Percentiles rank a stretch among this genome's conserved stretches.
Evolutionary conservation across 1,284 basidiomycete species (phyloP).

Genomic region (Ceratobasidium sp.): DNA sequence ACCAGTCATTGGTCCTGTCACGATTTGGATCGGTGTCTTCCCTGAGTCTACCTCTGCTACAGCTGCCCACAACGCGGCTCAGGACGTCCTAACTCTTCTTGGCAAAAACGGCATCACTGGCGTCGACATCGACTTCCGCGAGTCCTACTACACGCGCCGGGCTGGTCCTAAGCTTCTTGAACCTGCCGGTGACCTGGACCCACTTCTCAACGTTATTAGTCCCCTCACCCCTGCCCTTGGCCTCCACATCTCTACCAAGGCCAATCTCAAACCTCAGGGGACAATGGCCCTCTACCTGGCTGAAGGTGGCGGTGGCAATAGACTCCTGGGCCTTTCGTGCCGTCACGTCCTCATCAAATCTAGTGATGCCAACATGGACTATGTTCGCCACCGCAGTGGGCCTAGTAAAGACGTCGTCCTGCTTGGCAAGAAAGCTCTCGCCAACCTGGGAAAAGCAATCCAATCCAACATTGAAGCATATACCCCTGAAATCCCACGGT

Average conservation of each 20-base stretch:
- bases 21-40: conserved; percentile 43
- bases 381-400: not conserved
- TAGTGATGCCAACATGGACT: not conserved
- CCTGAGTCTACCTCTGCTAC: conserved; percentile 32
- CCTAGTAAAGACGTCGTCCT: conserved; percentile 20
- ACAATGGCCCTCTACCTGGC: conserved; percentile 36
- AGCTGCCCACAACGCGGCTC: conserved; percentile 38
- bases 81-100: conserved; percentile 39
- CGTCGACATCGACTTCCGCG: conserved; percentile 43
- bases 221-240: conserved; percentile 44
- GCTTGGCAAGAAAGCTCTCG: conserved; percentile 18
- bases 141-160: conserved; percentile 3
- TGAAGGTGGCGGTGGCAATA: conserved; percentile 20
- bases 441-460: not conserved
- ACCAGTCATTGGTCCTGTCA: conserved; percentile 39
- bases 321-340: conserved; percentile 34
- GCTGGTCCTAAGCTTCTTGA: conserved; percentile 30
- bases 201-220: conserved; percentile 22
- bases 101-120: conserved; percentile 24
- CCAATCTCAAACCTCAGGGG: conserved; percentile 22
- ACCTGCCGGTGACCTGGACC: conserved; percentile 36
- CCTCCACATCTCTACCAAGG: conserved; percentile 31
- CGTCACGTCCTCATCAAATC: conserved; percentile 39
- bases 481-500: not conserved
- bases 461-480: not conserved